Base-by-base conservation (phyloP, 2,329 filamentous ascomycete genomes). In the Zasmidium citrigriseum region DNA sequence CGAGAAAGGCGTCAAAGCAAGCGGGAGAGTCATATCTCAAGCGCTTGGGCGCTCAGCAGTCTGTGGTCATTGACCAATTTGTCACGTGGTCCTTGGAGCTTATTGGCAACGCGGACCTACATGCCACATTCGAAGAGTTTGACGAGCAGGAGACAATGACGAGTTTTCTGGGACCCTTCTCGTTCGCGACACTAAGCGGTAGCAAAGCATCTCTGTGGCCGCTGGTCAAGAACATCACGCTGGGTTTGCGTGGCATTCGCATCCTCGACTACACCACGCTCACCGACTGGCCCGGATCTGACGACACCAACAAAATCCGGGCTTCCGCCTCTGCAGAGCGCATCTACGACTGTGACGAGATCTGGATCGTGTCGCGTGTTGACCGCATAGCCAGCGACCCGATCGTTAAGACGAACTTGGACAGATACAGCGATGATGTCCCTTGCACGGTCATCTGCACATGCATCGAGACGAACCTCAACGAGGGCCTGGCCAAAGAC, bases 291-390 rank as follows among this genome's bases (percentile, higher is more conserved):
- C 61, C 63, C 21, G 62, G 62, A 0, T 29, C 46, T 0, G 41
- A 50, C 11, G 61, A 65, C 24, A 64, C 55, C 0, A 64, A 65
- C 18, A 41, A 46, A 1, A 14, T 64, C 0, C 54, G 63, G 7
- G 57, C 58, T 1, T 55, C 46, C 4, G 55, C 59, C 1, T 62
- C 61, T 0, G 49, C 44, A 1, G 24, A 53, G 1, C 46, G 52
- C 9, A 41, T 65, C 14, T 46, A 46, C 2, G 49, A 64, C 20
- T 65, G 61, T 47, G 51, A 65, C 11, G 57, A 60, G 5, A 44
- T 64, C 1, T 65, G 63, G 63, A 55, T 59, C 25, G 57, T 65
- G 5, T 46, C 48, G 1, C 4, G 38, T 1, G 48, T 23, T 3
- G 23, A 49, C 22, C n/a, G 47, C 2, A 49, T 49, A 25, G 21